Percentiles rank a stretch among this genome's conserved stretches.
Conservation (phyloP, 192 early-diverging fungal genomes). For the Umbelopsis isabellina region DNA sequence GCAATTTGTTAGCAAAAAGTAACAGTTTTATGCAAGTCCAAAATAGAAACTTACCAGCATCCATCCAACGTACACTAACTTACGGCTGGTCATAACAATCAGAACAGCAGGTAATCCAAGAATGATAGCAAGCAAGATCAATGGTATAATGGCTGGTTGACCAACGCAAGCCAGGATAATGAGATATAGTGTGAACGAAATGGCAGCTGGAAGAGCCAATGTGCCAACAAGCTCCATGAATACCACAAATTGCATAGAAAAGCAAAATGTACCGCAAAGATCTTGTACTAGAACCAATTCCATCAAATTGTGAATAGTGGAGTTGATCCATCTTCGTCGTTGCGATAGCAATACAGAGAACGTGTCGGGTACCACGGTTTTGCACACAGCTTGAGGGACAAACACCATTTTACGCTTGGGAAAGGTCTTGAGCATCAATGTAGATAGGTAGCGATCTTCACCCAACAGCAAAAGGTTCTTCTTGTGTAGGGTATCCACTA, state of each 20-base stretch:
- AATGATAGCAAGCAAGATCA: conserved; percentile 70
- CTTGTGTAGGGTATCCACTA: conserved; percentile 85
- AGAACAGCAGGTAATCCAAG: conserved; percentile 78
- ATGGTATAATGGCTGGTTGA: conserved; percentile 57
- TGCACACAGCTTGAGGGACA: conserved; percentile 90
- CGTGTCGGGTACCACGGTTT: conserved; percentile 87
- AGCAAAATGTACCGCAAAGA: conserved; percentile 89
- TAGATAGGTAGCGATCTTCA: conserved; percentile 94
- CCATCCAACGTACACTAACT: conserved; percentile 80
- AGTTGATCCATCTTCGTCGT: conserved; percentile 95
- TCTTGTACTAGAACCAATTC: conserved; percentile 84
- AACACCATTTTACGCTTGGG: conserved; percentile 96
- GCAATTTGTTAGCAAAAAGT: conserved; percentile 40
- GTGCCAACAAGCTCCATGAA: conserved; percentile 95
- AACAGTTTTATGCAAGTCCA: conserved; percentile 66
- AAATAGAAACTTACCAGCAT: conserved; percentile 60
- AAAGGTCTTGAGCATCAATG: conserved; percentile 93
- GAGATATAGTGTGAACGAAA: conserved; percentile 85
- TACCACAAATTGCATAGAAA: conserved; percentile 96
- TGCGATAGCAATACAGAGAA: conserved; percentile 85
- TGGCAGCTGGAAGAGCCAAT: conserved; percentile 89
- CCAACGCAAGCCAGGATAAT: conserved; percentile 66
- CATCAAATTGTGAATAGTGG: conserved; percentile 88
- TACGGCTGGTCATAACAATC: conserved; percentile 81
- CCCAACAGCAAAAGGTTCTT: conserved; percentile 94